Conservation (phyloP, 2,329 filamentous ascomycete genomes). For the Pseudogymnoascus sp. region DNA sequence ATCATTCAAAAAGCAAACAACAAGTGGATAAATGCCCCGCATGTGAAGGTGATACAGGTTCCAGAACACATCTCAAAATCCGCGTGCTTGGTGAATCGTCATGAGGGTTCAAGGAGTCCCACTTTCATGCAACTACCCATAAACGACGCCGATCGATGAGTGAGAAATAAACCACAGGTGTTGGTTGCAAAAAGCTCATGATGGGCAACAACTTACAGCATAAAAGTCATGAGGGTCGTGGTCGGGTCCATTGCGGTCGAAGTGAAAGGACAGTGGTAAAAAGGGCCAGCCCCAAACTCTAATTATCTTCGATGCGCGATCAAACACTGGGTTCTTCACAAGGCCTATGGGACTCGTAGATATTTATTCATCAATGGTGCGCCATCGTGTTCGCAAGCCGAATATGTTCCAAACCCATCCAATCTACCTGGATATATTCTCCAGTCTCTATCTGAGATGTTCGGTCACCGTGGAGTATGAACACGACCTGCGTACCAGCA, state of each 20-base stretch:
- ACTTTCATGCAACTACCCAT: conserved; percentile 8
- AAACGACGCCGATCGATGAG: not conserved
- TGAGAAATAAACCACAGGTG: not conserved
- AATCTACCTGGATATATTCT: conserved; percentile 1
- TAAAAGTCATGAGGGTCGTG: conserved; percentile 62
- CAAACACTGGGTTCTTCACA: not conserved
- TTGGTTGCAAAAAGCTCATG: conserved; percentile 11
- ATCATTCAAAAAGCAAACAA: not conserved
- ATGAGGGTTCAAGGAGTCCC: not conserved
- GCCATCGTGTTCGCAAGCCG: not conserved
- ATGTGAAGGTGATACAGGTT: not conserved
- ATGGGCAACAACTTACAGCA: conserved; percentile 48
- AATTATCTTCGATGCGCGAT: not conserved
- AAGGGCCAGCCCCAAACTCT: conserved; percentile 7
- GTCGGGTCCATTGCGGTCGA: conserved; percentile 45
- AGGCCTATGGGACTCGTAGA: not conserved
- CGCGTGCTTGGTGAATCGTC: not conserved
- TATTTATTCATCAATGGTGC: not conserved
- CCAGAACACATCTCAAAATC: not conserved
- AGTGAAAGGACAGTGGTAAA: not conserved
- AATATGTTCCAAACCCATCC: not conserved
- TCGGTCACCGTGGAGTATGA: not conserved
- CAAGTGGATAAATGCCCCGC: not conserved
- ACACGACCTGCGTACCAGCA: not conserved
- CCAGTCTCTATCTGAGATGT: not conserved